Percentiles rank a stretch among this genome's conserved stretches.
Conservation (phyloP, 148 eudicot species). For the Rhododendron williamsianum region DNA sequence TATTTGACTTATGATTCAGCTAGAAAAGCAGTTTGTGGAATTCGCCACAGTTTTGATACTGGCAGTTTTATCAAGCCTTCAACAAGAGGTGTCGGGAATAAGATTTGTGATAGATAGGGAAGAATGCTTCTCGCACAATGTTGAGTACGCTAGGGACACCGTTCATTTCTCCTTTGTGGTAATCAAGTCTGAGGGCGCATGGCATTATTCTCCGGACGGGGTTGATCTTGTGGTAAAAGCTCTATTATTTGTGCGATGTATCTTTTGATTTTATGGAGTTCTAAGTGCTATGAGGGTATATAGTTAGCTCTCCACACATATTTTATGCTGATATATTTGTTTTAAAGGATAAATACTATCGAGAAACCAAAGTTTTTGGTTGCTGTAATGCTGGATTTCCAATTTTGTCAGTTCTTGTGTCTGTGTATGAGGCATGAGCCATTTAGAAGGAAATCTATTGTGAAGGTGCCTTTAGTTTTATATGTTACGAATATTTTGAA, state of each 20-base stretch:
- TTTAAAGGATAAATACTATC: background rate
- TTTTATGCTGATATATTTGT: background rate
- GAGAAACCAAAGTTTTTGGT: background rate
- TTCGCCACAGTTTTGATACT: slow-evolving; percentile 12
- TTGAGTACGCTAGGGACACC: slow-evolving; percentile 56
- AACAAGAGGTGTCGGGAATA: slow-evolving; percentile 47
- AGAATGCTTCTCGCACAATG: slow-evolving; percentile 88
- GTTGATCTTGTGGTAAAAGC: slow-evolving; percentile 81
- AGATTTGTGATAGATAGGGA: slow-evolving; percentile 86
- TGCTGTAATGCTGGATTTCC: background rate
- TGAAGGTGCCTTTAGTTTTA: background rate
- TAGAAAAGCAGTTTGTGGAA: slow-evolving; percentile 1
- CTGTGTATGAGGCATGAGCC: background rate
- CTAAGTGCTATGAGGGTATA: background rate
- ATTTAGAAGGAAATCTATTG: background rate
- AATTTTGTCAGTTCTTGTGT: background rate
- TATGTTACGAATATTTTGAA: background rate
- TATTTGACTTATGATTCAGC: slow-evolving; percentile 13
- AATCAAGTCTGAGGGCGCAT: slow-evolving; percentile 66
- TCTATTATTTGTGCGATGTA: background rate
- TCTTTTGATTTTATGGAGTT: background rate
- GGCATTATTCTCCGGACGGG: slow-evolving; percentile 70
- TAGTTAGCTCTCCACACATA: background rate
- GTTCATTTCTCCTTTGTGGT: slow-evolving; percentile 80
- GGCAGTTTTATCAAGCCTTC: slow-evolving; percentile 30